These are phyloP conservation scores for Forsythia viridissima DNA, from an alignment of 257 asterid species.

Conservation along the genomic window DNA sequence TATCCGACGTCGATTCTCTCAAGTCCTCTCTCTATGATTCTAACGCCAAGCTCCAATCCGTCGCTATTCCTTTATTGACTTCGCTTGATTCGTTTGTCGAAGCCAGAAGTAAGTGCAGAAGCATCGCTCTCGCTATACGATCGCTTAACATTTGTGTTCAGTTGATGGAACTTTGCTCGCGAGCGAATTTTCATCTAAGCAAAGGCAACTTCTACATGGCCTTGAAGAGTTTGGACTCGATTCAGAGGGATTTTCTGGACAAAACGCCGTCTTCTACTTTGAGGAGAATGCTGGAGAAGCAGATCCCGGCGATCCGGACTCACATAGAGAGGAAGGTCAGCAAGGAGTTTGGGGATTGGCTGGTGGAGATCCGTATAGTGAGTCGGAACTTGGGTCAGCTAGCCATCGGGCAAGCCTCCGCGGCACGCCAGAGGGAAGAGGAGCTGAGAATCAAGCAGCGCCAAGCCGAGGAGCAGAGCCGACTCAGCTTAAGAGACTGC, in stretches of 20 bases:
- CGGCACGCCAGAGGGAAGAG: conserved; percentile 92
- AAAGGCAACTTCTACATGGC: conserved; percentile 81
- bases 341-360: conserved; percentile 95
- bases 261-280: conserved; percentile 66
- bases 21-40: conserved; percentile 73
- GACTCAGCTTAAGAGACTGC: conserved; percentile 80
- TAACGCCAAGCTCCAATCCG: conserved; percentile 78
- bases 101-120: conserved; percentile 64
- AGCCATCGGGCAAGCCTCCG: conserved; percentile 98
- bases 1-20: conserved; percentile 91
- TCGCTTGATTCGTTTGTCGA: conserved; percentile 78
- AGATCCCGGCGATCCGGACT: conserved; percentile 82
- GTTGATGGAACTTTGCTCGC: conserved; percentile 71
- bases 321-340: conserved; percentile 76
- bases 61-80: conserved; percentile 73
- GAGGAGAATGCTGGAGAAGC: conserved; percentile 84
- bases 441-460: conserved; percentile 88
- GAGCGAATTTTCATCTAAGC: conserved; percentile 63
- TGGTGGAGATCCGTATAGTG: conserved; percentile 83
- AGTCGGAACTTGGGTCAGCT: conserved; percentile 89
- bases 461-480: conserved; percentile 96
- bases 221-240: conserved; percentile 77
- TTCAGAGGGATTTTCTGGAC: conserved; percentile 56
- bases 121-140: conserved; percentile 66
- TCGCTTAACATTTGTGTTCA: conserved; percentile 64